Evolutionary conservation across 1,284 basidiomycete genomes (phyloP).

Genomic region (Retiboletus flavoniger): DNA sequence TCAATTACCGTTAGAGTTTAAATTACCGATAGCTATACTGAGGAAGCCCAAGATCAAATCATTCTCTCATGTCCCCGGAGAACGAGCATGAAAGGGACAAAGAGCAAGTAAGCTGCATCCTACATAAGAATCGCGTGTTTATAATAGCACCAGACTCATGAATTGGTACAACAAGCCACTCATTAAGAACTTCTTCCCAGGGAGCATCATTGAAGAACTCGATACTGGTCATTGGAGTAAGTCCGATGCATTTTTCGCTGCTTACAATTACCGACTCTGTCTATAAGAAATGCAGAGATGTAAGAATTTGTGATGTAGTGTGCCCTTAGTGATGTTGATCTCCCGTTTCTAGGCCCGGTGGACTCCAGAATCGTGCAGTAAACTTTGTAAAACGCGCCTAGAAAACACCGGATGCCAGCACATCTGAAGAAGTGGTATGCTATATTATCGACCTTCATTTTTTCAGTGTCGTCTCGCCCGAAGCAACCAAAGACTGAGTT

Average conservation of each 20-base stretch:
- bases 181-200: slow-evolving; percentile 68
- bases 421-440: not conserved
- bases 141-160: slow-evolving; percentile 53
- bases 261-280: slow-evolving; percentile 1
- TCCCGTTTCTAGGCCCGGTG: slow-evolving; percentile 40
- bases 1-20: slow-evolving; percentile 53
- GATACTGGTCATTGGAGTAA: slow-evolving; percentile 72
- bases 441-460: not conserved
- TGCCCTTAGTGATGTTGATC: not conserved
- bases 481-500: not conserved
- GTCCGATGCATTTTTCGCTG: slow-evolving; percentile 3
- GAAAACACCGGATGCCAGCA: not conserved
- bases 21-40: slow-evolving; percentile 70
- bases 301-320: slow-evolving; percentile 26
- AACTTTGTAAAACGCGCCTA: slow-evolving; percentile 37
- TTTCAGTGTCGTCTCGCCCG: not conserved
- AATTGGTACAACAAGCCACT: slow-evolving; percentile 62
- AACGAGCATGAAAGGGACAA: slow-evolving; percentile 70
- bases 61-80: slow-evolving; percentile 68
- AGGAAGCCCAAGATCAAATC: slow-evolving; percentile 61
- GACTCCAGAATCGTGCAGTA: slow-evolving; percentile 45
- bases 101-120: slow-evolving; percentile 58
- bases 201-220: slow-evolving; percentile 52
- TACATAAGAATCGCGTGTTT: not conserved
- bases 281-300: slow-evolving; percentile 59